Base-by-base conservation (phyloP, 495 filamentous ascomycete genomes). In the Penicillium malachiteum region DNA sequence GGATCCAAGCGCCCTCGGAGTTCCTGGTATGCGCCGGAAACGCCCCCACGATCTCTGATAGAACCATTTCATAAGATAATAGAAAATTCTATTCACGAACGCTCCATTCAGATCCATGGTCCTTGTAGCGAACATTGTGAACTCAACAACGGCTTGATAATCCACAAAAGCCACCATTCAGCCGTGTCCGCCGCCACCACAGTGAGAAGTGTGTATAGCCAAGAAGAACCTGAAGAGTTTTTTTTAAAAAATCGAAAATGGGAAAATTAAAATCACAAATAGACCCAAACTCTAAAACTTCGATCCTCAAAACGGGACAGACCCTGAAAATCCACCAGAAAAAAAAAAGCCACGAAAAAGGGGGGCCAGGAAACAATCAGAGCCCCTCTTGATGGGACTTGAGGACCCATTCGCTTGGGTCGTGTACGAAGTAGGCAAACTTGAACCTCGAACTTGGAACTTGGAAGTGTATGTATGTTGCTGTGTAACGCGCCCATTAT, bases 31-130 rank as follows among this genome's bases (percentile, higher is more conserved):
- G 49, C 35, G 35, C 57, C 52, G 61, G 50, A 26, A 30, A 45
- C 58, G 54, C 52, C 63, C 55, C 61, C 53, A 65, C 62, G 61
- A 67, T 67, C 55, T 61, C 30, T 30, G 46, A 38, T 33, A 13
- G 26, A 30, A 8, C 10, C 6, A 31, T 12, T 31, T 30, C 42
- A 44, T 9, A 37, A 26, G 21, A 37, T 37, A 37, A 43, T 16
- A 14, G 52, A 18, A 26, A 14, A 11, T 13, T 11, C 2, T 47
- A 4, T 47, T 26, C 48, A 21, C 18, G 38, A 40, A 51, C 48
- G 5, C 9, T n/a, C 33, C 30, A 31, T 41, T 9, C 35, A 35
- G 48, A 41, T 51, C 48, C 17, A 41, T 40, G 32, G 48, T 41
- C 48, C 48, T 14, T 35, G 16, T 12, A 14, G 18, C 10, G 45